These are phyloP conservation scores for Actinidia arguta DNA, from an alignment of 179 eudicot species.

Conservation along the genomic window DNA sequence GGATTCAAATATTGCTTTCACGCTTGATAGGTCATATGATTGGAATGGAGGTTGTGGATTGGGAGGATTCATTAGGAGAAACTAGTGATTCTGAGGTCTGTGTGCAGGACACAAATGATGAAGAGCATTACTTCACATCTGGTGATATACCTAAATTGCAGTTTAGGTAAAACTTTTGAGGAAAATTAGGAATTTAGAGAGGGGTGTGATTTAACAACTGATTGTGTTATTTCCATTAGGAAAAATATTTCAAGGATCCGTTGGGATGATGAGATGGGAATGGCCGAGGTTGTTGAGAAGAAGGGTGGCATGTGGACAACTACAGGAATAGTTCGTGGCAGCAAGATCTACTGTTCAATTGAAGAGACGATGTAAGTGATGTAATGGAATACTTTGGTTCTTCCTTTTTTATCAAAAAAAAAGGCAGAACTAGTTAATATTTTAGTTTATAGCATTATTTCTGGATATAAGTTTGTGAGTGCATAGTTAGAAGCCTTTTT, in stretches of 20 bases:
- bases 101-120: constrained; percentile 46
- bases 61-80: constrained; percentile 39
- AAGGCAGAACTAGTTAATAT: background rate
- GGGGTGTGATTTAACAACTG: background rate
- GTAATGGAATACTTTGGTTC: background rate
- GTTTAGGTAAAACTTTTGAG: constrained; percentile 37
- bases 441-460: background rate
- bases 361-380: constrained; percentile 85
- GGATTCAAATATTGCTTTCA: background rate
- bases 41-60: constrained; percentile 37
- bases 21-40: constrained; percentile 1
- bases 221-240: constrained; percentile 36
- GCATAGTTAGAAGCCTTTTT: background rate
- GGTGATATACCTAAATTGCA: constrained; percentile 51
- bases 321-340: constrained; percentile 68
- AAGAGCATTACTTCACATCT: constrained; percentile 38
- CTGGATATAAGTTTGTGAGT: background rate
- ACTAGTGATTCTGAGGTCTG: constrained; percentile 48
- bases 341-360: constrained; percentile 62
- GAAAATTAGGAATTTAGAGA: background rate
- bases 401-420: background rate
- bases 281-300: constrained; percentile 79
- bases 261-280: constrained; percentile 70
- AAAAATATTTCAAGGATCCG: constrained; percentile 57
- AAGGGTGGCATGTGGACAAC: constrained; percentile 75